Percentiles rank a stretch among this genome's conserved stretches.
Conservation (phyloP, 169 alveolate genomes). For the Eimeria praecox region DNA sequence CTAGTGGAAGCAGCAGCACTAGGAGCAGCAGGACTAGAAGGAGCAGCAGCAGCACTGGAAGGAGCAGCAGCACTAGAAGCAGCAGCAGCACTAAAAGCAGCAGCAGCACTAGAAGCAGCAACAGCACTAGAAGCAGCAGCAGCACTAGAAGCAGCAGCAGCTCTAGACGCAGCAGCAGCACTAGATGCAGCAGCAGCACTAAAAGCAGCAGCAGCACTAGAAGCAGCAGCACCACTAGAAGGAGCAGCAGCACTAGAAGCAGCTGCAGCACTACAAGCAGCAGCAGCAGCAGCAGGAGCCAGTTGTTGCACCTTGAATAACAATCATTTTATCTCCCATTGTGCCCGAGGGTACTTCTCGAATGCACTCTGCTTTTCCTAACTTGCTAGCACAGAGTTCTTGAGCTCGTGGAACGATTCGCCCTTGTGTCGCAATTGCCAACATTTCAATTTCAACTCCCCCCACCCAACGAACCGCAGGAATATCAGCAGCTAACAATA, state of each 20-base stretch:
- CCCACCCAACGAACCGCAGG: slow-evolving; percentile 99
- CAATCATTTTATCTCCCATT: slow-evolving; percentile 96
- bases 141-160: not conserved
- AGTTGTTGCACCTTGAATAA: slow-evolving; percentile 93
- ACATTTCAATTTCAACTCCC: slow-evolving; percentile 99
- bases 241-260: too few relatives aligned
- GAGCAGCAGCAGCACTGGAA: not conserved
- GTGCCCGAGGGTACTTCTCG: slow-evolving; percentile 97
- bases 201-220: not conserved
- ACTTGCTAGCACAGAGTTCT: slow-evolving; percentile 95
- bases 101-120: not conserved
- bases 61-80: not conserved
- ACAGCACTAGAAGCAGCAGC: not conserved
- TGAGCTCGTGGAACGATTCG: slow-evolving; percentile 98
- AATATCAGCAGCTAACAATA: slow-evolving; percentile 84
- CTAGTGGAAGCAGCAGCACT: not conserved
- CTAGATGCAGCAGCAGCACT: not conserved
- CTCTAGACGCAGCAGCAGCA: not conserved
- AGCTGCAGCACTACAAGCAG: not conserved
- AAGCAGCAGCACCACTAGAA: not conserved
- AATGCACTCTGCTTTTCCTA: slow-evolving; percentile 97
- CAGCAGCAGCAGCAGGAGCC: not conserved
- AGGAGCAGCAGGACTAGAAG: not conserved
- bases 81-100: not conserved
- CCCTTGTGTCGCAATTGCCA: slow-evolving; percentile 99